These are phyloP conservation scores for Colletotrichum kahawae DNA, from an alignment of 2,329 filamentous ascomycete genomes.

Conservation along the genomic window DNA sequence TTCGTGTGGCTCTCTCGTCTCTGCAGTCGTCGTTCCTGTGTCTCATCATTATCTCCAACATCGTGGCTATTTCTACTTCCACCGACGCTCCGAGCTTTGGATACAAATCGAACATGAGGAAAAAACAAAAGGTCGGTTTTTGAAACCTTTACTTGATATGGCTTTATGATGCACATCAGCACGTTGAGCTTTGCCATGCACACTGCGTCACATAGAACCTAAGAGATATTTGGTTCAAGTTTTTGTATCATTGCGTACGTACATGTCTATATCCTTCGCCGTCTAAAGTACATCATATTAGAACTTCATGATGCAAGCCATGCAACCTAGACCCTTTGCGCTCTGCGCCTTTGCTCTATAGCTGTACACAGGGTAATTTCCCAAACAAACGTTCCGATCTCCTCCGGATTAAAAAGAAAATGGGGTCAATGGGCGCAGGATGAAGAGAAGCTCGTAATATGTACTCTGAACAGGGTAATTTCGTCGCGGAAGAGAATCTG, in stretches of 20 bases:
- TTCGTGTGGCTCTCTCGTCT: neutral
- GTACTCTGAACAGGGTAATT: constrained; percentile 16
- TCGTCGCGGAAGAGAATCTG: constrained; percentile 7
- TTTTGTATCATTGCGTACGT: constrained; percentile 37
- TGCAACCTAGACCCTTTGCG: constrained; percentile 36
- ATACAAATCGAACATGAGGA: neutral
- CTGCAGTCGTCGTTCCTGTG: neutral
- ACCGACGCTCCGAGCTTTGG: neutral
- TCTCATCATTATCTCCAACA: neutral
- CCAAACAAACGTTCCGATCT: neutral
- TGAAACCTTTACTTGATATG: neutral
- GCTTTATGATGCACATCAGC: neutral
- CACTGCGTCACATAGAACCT: neutral
- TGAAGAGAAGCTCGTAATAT: constrained; percentile 18
- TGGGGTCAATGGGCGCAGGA: neutral
- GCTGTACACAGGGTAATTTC: constrained; percentile 32
- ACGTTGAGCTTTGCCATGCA: neutral
- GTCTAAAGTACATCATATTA: constrained; percentile 48
- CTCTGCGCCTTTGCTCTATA: constrained; percentile 41
- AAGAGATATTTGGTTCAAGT: neutral
- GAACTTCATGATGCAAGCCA: constrained; percentile 41
- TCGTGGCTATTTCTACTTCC: neutral
- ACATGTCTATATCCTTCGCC: constrained; percentile 46
- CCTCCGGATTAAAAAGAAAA: neutral
- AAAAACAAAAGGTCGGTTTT: neutral